Evolutionary conservation across 192 early-diverging fungal genomes (phyloP), one percentile per base, ranked within the genome.

Genomic region (Thamnidium elegans): DNA sequence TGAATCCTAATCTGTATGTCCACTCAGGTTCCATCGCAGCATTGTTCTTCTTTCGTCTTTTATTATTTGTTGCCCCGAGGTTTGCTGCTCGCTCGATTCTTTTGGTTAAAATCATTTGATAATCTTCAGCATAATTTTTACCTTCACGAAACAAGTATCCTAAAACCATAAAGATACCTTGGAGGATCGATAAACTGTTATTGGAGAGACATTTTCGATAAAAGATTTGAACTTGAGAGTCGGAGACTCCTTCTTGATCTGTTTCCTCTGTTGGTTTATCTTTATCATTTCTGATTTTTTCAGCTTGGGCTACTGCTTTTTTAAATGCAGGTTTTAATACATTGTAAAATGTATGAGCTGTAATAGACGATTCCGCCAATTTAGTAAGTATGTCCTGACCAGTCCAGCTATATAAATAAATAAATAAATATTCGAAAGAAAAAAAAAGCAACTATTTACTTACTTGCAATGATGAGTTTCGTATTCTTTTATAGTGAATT

Each of bases 31-130:
- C 30, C 46, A 47, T 23, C n/a, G 20, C 32, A 19, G 53, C 51
- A 3, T 36, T 42, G 0, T 39, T 39, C 19, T 45, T 20, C 7
- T 3, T 65, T 64, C 11, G 17, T 34, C 55, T 32, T 39, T 0
- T 20, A 44, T 23, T 50, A 39, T 44, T 60, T 1, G 32, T 55
- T 9, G 31, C 11, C 10, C 21, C 48, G 2, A 45, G 17, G 7
- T 50, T 26, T 39, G 30, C 34, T 14, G 14, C 21, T 23, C 50
- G 14, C 7, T 62, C 26, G 1, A 58, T 63, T 47, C 59, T 63
- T 26, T 72, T 72, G 20, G 71, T 72, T 45, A 76, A 34, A 14
- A 59, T 69, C 74, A 76, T 68, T 34, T 48, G 51, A 32, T 76
- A 76, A 50, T 72, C 70, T 4, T 53, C 47, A 7, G 43, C 42